Evolutionary conservation across 202 grass and related monocot species (phyloP), one percentile per base, ranked within the genome.

Genomic region (Bolboschoenoplectus hybrid): DNA sequence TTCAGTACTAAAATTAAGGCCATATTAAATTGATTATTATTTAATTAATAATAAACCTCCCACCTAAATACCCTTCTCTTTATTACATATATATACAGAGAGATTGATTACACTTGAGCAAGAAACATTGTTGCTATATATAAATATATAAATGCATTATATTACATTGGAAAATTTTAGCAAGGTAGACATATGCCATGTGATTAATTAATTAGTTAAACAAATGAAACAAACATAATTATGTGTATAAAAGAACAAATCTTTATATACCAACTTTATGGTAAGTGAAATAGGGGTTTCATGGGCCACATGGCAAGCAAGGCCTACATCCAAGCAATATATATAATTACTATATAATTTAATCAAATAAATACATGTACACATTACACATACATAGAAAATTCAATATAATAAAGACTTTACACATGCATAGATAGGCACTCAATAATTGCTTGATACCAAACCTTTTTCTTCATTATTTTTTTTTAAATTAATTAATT

Each of bases 361-460:
- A 1, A 9, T 71, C 20, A 46, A 71, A 46, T 10, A 19, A 45
- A 19, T n/a, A 5, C 9, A 71, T 26, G 26, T 26, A 26, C 26
- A 26, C 26, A 26, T 6, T 12, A 53, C 20, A 13, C 20, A 34
- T 6, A 76, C 34, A 26, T 14, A 35, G 3, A 11, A 16, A 32
- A 35, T n/a, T 26, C 1, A 74, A 74, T 11, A 50, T 6, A 26
- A 50, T 32, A 49, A 50, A 9, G n/a, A 12, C 7, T 9, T 45
- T 71, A 46, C 36, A 81, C 40, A 63, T 62, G 38, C 40, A 63
- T 63, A 55, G 1, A 16, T 82, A 38, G 9, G 16, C 62, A 13
- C 52, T 76, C 67, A 85, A 63, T 57, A 60, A 74, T 85, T 8
- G 68, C 5, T 5, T 57, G n/a, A 51, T 67, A 78, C 51, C 70